These are phyloP conservation scores for Rhizopus stolonifer DNA, from an alignment of 371 early-diverging fungal genomes.

Conservation along the genomic window DNA sequence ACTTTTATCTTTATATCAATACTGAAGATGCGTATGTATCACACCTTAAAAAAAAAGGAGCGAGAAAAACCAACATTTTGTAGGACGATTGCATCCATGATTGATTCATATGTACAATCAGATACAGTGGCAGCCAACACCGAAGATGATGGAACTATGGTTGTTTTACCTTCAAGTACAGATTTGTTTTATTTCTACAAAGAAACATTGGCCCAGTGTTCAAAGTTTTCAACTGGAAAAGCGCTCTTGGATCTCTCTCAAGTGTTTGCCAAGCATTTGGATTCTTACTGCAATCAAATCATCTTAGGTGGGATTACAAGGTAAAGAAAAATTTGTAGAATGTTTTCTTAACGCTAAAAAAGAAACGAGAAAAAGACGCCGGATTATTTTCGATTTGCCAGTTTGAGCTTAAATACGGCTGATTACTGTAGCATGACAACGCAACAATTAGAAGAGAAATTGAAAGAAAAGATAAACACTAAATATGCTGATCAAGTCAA, in stretches of 20 bases:
- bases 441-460: slow-evolving; percentile 80
- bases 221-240: slow-evolving; percentile 81
- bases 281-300: slow-evolving; percentile 69
- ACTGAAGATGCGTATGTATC: slow-evolving; percentile 72
- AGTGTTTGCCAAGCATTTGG: slow-evolving; percentile 79
- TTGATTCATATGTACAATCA: slow-evolving; percentile 51
- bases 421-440: slow-evolving; percentile 92
- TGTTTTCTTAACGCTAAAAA: background rate
- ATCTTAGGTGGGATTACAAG: slow-evolving; percentile 67
- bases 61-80: background rate
- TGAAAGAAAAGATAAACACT: slow-evolving; percentile 76
- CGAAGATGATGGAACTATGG: slow-evolving; percentile 61
- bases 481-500: slow-evolving; percentile 64
- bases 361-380: slow-evolving; percentile 67
- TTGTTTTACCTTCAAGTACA: slow-evolving; percentile 82
- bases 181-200: slow-evolving; percentile 90
- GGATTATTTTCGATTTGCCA: slow-evolving; percentile 66
- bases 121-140: slow-evolving; percentile 51
- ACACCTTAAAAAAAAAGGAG: background rate
- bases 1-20: slow-evolving; percentile 78
- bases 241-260: slow-evolving; percentile 75
- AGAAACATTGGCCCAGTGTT: slow-evolving; percentile 80
- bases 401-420: slow-evolving; percentile 85
- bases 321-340: slow-evolving; percentile 22
- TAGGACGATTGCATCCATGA: slow-evolving; percentile 61